phyloP scores from a whole-genome alignment of 1,284 basidiomycete genomes.

The Kwoniella shivajii region DNA sequence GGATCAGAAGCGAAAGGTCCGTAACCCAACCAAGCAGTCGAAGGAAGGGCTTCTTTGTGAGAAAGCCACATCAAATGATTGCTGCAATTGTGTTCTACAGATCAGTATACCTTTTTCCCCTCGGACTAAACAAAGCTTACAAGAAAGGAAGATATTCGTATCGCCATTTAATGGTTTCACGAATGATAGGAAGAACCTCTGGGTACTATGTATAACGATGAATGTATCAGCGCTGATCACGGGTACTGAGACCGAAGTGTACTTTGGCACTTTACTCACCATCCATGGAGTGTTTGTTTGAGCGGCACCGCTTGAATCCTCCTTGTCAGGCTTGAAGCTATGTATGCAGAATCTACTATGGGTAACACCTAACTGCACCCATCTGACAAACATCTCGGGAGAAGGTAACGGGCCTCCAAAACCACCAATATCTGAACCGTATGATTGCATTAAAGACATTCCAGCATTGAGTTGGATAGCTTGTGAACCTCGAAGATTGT shows the following conservation, averaged over 20 bases:
- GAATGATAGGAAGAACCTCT: constrained; percentile 51
- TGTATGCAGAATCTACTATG: constrained; percentile 55
- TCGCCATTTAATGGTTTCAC: constrained; percentile 53
- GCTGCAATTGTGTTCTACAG: constrained; percentile 22
- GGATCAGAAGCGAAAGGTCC: constrained; percentile 53
- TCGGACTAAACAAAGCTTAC: constrained; percentile 19
- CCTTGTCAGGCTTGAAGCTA: constrained; percentile 55
- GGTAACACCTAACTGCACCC: constrained; percentile 55
- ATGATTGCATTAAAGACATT: constrained; percentile 51
- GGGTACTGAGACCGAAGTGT: too few species aligned
- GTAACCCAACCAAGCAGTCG: constrained; percentile 54
- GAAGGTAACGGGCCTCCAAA: constrained; percentile 55
- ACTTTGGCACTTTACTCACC: constrained; percentile 36
- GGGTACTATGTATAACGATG: constrained; percentile 42
- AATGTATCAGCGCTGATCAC: background rate
- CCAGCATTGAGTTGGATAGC: constrained; percentile 49
- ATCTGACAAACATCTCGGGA: constrained; percentile 55
- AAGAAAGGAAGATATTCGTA: constrained; percentile 55
- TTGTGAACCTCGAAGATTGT: constrained; percentile 54
- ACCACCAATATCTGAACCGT: constrained; percentile 54
- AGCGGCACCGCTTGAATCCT: constrained; percentile 48
- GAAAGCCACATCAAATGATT: constrained; percentile 55
- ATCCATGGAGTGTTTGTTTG: constrained; percentile 56
- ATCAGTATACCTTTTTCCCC: background rate
- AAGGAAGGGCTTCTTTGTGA: constrained; percentile 49